Base-by-base conservation (phyloP, 768 basidiomycete genomes). In the Collybia nuda region DNA sequence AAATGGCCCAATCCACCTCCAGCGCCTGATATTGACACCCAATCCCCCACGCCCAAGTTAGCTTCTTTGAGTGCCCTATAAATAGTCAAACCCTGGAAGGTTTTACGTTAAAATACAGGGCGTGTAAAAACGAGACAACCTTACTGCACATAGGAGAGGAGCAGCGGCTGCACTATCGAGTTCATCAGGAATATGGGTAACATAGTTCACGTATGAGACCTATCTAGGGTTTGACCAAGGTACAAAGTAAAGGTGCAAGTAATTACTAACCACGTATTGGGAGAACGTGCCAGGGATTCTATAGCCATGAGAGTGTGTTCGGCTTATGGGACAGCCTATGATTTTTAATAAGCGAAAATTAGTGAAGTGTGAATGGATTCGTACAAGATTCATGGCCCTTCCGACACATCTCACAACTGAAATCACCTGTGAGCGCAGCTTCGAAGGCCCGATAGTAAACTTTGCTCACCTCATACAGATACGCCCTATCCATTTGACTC, bases 1-100 rank as follows among this genome's bases (percentile, higher is more conserved):
- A 93, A 72, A 69, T 90, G 88, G 2, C 90, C 90, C 19, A 92
- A 81, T 18, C 90, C 89, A 15, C 86, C 86, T 0, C 86, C 88
- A 2, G 86, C 88, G 23, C 88, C 88, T 7, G 85, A 78, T 47
- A 92, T 75, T n/a, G 80, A 79, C 35, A 89, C 70, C 81, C 81
- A 88, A 41, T 93, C 74, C 5, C 91, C 91, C 21, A 83, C 74
- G 21, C 65, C 71, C 2, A 80, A 65, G 23, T 74, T 72, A 5
- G 80, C 71, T 55, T 84, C 72, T 66, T 90, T 91, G 54, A 94
- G 67, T 0, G 86, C 93, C 58, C 86, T 86, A 67, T 88, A 93
- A 7, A 88, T 84, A 1, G 92, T 93, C 24, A 94, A 66, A 4
- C 88, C 88, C 85, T 86, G 36, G 6, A 41, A 2, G n/a, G 40